Evolutionary conservation across 2,329 filamentous ascomycete species (phyloP).

Genomic region (Trichoderma sp.): DNA sequence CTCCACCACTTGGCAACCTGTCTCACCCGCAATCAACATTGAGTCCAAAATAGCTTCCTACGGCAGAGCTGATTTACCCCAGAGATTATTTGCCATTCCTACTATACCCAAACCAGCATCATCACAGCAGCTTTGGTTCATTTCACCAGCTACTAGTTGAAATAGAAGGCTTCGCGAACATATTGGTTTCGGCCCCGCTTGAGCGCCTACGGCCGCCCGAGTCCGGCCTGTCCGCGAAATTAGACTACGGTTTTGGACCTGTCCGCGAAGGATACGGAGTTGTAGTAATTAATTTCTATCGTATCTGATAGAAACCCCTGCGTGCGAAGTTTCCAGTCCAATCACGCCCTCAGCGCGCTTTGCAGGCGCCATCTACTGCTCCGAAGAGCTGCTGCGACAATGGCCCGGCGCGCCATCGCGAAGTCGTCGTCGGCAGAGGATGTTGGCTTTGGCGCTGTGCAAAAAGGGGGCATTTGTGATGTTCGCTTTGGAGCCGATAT

Average conservation of each 20-base stretch:
- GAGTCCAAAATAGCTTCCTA: not conserved
- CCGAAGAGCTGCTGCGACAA: not conserved
- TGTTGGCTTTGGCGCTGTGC: conserved; percentile 20
- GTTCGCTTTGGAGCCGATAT: not conserved
- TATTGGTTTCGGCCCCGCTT: conserved; percentile 8
- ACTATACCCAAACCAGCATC: conserved; percentile 19
- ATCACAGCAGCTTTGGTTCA: conserved; percentile 8
- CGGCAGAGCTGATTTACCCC: conserved; percentile 9
- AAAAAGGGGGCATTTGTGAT: conserved; percentile 17
- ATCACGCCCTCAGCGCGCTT: not conserved
- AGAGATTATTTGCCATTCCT: conserved; percentile 6
- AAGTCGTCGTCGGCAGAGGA: not conserved
- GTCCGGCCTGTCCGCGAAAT: conserved; percentile 27
- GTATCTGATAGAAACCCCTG: conserved; percentile 21
- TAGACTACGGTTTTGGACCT: conserved; percentile 18
- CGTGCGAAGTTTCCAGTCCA: conserved; percentile 5
- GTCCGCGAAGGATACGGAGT: not conserved
- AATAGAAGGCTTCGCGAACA: conserved; percentile 10
- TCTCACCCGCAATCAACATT: conserved; percentile 8
- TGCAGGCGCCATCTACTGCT: not conserved
- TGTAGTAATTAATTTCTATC: conserved; percentile 15
- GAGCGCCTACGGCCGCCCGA: not conserved
- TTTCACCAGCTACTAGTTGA: conserved; percentile 7
- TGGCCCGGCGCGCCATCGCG: not conserved
- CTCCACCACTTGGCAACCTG: not conserved